These are phyloP conservation scores for Beauveria scarabaeidicola DNA, from an alignment of 2,329 filamentous ascomycete species.

Conservation along the genomic window DNA sequence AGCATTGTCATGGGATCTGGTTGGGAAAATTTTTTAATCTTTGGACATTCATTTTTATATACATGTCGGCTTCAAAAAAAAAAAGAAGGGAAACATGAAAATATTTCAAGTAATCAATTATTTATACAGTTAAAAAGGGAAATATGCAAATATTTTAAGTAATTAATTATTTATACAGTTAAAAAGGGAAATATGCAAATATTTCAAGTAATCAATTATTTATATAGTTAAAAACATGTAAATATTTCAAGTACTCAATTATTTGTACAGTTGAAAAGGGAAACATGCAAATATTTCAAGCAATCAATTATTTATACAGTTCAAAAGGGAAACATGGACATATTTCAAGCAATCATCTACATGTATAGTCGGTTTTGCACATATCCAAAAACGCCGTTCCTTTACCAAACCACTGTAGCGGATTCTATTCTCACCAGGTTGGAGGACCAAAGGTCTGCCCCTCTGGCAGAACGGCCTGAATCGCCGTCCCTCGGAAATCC, in stretches of 20 bases:
- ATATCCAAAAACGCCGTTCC: background rate
- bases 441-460: slow-evolving; percentile 56
- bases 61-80: background rate
- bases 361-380: too few relatives aligned
- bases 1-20: background rate
- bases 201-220: background rate
- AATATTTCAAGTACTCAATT: background rate
- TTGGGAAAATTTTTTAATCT: background rate
- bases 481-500: slow-evolving; percentile 51
- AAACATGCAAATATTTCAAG: too few relatives aligned
- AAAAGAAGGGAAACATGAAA: background rate
- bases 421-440: slow-evolving; percentile 33
- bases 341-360: too few relatives aligned
- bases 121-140: background rate
- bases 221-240: background rate
- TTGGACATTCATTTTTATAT: background rate
- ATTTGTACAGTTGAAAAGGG: too few relatives aligned
- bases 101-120: background rate
- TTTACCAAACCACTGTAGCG: background rate
- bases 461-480: slow-evolving; percentile 42
- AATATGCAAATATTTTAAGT: background rate
- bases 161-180: background rate
- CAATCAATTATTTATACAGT: too few relatives aligned
- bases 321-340: too few relatives aligned
- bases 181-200: too few relatives aligned